Base-by-base conservation (phyloP, 208 protist species). In the Leishmania amazonensis region DNA sequence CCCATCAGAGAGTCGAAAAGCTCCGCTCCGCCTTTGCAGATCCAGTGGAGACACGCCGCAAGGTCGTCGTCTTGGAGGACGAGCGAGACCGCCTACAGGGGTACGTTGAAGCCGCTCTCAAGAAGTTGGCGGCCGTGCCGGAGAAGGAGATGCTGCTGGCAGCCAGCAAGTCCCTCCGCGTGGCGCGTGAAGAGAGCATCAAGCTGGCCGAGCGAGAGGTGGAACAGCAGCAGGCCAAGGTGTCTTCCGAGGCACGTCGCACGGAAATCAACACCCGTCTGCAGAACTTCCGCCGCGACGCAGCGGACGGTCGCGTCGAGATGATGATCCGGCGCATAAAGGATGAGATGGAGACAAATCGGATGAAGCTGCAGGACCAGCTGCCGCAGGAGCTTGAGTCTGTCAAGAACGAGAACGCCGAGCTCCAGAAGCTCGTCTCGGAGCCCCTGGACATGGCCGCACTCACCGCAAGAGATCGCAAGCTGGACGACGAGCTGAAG, bases 341-440 rank as follows among this genome's bases (percentile, higher is more conserved):
- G 80, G 95, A 98, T 79, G 95, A 98, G 72, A 96, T 96, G 78
- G 91, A 95, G 73, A 95, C 93, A 35, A 96, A 95, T 76, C 81
- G 89, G 38, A 97, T 97, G 75, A 95, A 95, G 85, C 82, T 97
- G 65, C 88, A 98, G 38, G 92, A 98, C 75, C 90, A 97, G 80
- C 86, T 98, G 58, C 96, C 96, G 51, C 89, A 92, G 67, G 92
- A 98, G 85, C 68, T 96, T 40, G 90, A 97, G 70, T 85, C 87
- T 57, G 94, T 90, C 80, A 81, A 83, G 68, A 85, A 88, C 58
- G 94, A 97, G 76, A 96, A 97, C 79, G 85, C 79, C 3, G 93
- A 95, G 85, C 90, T 98, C 65, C 75, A 88, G 64, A 90, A 88
- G 81, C 89, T 96, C 19, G 73, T 98, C 64, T 95, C 91, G 72